Evolutionary conservation across 805 yeast species (phyloP).

Genomic region (Ascoidea tarda): DNA sequence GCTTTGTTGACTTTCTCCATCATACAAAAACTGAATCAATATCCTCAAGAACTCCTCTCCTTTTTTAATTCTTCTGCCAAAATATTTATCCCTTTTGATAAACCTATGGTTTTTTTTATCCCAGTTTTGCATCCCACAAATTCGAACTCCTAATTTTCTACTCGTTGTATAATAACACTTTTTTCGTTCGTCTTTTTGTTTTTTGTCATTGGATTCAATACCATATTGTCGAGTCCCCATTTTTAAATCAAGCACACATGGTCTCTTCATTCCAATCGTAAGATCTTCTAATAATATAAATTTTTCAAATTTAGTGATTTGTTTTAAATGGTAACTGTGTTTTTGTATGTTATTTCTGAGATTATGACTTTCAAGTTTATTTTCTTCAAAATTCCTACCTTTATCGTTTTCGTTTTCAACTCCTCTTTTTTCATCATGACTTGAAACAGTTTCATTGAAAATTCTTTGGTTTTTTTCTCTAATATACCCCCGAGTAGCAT

Average conservation of each 20-base stretch:
- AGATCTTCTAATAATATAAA: constrained; percentile 84
- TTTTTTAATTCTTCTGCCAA: constrained; percentile 62
- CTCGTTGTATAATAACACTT: constrained; percentile 81
- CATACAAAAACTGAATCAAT: constrained; percentile 64
- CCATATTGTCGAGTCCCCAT: constrained; percentile 99
- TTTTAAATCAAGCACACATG: constrained; percentile 88
- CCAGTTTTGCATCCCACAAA: constrained; percentile 93
- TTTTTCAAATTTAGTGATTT: constrained; percentile 51
- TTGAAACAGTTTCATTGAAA: not conserved
- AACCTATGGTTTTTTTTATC: constrained; percentile 30
- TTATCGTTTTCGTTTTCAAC: not conserved
- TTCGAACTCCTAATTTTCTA: constrained; percentile 69
- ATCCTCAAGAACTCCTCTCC: constrained; percentile 72
- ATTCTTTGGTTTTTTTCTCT: too few relatives aligned
- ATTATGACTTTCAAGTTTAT: constrained; percentile 10
- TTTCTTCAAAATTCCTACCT: constrained; percentile 23
- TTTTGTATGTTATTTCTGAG: constrained; percentile 2
- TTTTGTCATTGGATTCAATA: constrained; percentile 65
- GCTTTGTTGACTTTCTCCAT: constrained; percentile 47
- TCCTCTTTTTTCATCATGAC: not conserved
- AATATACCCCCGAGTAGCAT: not conserved
- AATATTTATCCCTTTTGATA: constrained; percentile 77
- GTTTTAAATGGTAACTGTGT: constrained; percentile 14
- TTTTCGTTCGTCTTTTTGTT: constrained; percentile 63
- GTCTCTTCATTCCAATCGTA: constrained; percentile 66